Conservation (phyloP, 768 basidiomycete genomes). For the Russula sp. region DNA sequence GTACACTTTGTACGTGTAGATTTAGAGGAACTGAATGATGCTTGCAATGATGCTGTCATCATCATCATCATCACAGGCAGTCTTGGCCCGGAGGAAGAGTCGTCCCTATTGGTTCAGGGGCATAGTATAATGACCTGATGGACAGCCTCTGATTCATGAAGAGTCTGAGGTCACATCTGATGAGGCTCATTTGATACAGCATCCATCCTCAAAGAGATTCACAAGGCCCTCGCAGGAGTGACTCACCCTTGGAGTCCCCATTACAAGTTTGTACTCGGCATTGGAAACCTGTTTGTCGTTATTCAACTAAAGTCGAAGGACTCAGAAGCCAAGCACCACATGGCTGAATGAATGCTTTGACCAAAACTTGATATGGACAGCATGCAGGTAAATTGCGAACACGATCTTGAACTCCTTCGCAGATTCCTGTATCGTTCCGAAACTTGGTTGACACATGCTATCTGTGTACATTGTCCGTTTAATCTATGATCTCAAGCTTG, state of each 20-base stretch:
- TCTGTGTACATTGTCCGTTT: background rate
- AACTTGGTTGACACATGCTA: background rate
- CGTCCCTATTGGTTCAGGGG: background rate
- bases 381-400: background rate
- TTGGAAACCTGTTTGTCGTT: background rate
- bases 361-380: background rate
- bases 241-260: background rate
- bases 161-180: background rate
- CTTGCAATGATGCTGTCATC: constrained; percentile 1
- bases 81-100: background rate
- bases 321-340: background rate
- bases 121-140: background rate
- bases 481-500: background rate
- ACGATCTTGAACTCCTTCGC: background rate
- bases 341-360: background rate
- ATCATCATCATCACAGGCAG: no score
- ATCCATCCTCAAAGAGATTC: background rate
- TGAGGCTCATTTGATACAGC: background rate
- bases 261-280: background rate
- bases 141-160: background rate
- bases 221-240: no score
- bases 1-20: background rate
- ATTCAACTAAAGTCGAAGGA: background rate
- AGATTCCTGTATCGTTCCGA: background rate
- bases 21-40: background rate